Evolutionary conservation across 306 rosid genomes (phyloP).

Genomic region (Astragalus glycyphyllos): DNA sequence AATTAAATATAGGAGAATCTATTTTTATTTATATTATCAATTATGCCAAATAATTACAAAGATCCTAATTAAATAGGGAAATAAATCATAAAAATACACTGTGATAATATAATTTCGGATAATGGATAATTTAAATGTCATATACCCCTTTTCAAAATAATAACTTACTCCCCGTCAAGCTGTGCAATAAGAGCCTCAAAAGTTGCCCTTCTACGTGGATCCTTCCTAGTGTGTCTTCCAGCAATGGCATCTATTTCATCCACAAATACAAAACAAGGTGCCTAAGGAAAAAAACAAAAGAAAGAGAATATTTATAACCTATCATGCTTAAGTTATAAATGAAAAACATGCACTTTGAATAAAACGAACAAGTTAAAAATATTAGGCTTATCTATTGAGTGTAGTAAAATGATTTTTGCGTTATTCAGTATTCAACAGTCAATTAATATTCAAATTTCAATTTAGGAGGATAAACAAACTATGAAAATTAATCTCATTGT

Average conservation of each 20-base stretch:
- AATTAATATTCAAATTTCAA: slow-evolving; percentile 2
- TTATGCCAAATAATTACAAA: too few species aligned
- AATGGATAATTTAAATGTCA: slow-evolving; percentile 14
- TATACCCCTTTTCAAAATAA: slow-evolving; percentile 19
- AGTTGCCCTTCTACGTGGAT: slow-evolving; percentile 91
- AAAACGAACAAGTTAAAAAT: slow-evolving; percentile 4
- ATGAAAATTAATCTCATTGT: neutral
- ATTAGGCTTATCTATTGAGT: slow-evolving; percentile 7
- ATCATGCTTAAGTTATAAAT: slow-evolving; percentile 16
- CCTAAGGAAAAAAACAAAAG: slow-evolving; percentile 53
- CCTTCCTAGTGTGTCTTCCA: slow-evolving; percentile 91
- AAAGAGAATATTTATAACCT: slow-evolving; percentile 23
- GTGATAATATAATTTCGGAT: neutral
- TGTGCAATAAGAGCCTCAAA: slow-evolving; percentile 94
- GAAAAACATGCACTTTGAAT: slow-evolving; percentile 9
- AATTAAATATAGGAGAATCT: neutral
- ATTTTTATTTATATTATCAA: neutral
- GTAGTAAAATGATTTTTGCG: neutral
- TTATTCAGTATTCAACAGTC: neutral
- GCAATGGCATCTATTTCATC: slow-evolving; percentile 99
- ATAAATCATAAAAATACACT: neutral
- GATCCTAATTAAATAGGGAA: too few species aligned
- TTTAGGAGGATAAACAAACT: neutral
- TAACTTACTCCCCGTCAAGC: slow-evolving; percentile 97
- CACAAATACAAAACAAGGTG: slow-evolving; percentile 93